phyloP scores from a whole-genome alignment of 805 yeast genomes.

The Hanseniaspora taiwanica region DNA sequence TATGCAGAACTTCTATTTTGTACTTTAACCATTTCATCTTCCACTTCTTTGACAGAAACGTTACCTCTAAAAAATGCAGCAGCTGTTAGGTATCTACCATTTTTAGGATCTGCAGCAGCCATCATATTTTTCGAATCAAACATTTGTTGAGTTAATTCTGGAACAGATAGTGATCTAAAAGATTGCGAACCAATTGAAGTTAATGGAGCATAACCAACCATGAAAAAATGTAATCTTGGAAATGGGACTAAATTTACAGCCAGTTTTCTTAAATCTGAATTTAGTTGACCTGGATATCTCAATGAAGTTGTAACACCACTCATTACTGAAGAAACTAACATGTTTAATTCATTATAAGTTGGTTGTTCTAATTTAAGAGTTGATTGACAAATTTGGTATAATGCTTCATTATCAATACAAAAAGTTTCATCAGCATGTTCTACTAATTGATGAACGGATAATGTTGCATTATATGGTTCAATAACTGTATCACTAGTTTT shows the following conservation, averaged over 20 bases:
- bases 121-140: constrained; percentile 87
- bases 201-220: constrained; percentile 91
- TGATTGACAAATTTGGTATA: constrained; percentile 77
- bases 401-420: constrained; percentile 90
- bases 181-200: constrained; percentile 69
- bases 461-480: constrained; percentile 88
- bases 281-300: constrained; percentile 91
- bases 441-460: constrained; percentile 81
- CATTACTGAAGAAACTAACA: constrained; percentile 81
- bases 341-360: constrained; percentile 63
- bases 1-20: constrained; percentile 70
- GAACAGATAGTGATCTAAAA: constrained; percentile 74
- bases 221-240: constrained; percentile 90
- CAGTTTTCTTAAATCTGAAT: constrained; percentile 81
- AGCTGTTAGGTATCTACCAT: constrained; percentile 83
- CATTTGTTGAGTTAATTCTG: constrained; percentile 88
- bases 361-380: constrained; percentile 76
- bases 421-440: constrained; percentile 88
- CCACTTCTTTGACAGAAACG: constrained; percentile 85
- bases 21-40: constrained; percentile 79
- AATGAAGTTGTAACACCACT: constrained; percentile 89
- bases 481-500: constrained; percentile 87
- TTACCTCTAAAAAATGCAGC: constrained; percentile 93
- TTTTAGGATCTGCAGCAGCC: constrained; percentile 89
- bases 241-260: constrained; percentile 92